Base-by-base conservation (phyloP, 345 rosid species). In the Zanthoxylum bungeanum region DNA sequence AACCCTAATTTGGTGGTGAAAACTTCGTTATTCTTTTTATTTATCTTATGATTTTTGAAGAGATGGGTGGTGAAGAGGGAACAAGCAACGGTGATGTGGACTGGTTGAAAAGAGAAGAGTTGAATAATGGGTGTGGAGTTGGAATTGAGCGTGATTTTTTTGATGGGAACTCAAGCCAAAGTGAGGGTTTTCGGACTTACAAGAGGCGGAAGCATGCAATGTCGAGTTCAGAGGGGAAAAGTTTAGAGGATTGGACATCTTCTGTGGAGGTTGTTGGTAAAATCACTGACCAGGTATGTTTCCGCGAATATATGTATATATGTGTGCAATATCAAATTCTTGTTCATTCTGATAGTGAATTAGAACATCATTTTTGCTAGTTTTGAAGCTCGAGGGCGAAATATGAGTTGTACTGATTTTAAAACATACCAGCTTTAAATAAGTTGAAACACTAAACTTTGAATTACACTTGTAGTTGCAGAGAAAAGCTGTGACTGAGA, bases 191-290 rank as follows among this genome's bases (percentile, higher is more conserved):
- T 21, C 86, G 70, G 64, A 88, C 90, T 8, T 92, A 91, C 79
- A 95, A 91, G 89, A 87, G 99, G 79, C 82, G 94, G 33, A 91
- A 78, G 82, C 76, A 51, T 37, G 74, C 69, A 21, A 78, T 73
- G 57, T 77, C 79, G 17, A 69, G 78, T 72, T 82, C 87, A 8
- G 85, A 73, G 55, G 58, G 74, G 24, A 82, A 81, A 64, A 62
- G 61, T 80, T 79, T 57, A 9, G 81, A 68, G 59, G 79, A 77
- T 55, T 80, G 69, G 52, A 81, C 74, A 64, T 36, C 70, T 72
- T 81, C 84, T 51, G 28, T 28, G 24, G 85, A 77, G 67, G 81
- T 72, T 68, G 83, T 73, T 71, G 69, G 73, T 55, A 80, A 78
- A 63, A 64, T 64, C 8, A 73, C 79, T 63, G 80, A 81, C 40